Evolutionary conservation across 2,329 filamentous ascomycete genomes (phyloP), one percentile per base, ranked within the genome.

Genomic region (Aspergillus quadrilineatus): DNA sequence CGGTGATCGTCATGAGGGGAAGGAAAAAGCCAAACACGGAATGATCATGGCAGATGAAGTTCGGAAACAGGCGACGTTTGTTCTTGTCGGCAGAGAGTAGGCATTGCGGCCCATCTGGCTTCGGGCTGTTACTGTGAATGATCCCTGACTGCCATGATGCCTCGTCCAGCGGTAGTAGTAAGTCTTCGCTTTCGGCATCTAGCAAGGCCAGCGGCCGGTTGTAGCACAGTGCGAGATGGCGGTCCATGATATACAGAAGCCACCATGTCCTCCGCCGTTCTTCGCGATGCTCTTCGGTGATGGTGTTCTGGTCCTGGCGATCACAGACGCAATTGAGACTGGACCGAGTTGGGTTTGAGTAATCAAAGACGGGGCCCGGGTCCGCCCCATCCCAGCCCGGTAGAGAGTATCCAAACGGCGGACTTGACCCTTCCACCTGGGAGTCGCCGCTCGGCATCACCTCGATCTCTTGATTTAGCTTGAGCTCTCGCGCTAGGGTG

Each of bases 1-100:
- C 92, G 28, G 96, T 83, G 55, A 96, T 95, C 1, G 90, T 90
- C 92, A 96, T 96, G 44, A 96, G 77, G n/a, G 92, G 92, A 45
- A 96, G 77, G 76, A 96, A 96, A 75, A 90, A 96, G 61, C 91
- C 91, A 70, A 93, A 96, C 67, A 96, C 91, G 71, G 89, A 89
- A 76, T 93, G 89, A 47, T 91, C 89, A 39, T 87, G 90, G 73
- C 90, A 96, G 70, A 92, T 86, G 66, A 93, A 94, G 58, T 86
- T 83, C 47, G 90, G 89, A n/a, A 91, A 90, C 63, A 87, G 81
- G 39, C 77, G 79, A 51, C 87, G 82, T 62, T 77, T 72, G 53
- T 71, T 70, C 49, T 68, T 68, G 28, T 73, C 69, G 2, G 69
- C 70, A 0, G 71, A 71, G 9, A 69, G 62, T 2, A 60, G 50